Percentiles rank a stretch among this genome's conserved stretches.
These are phyloP conservation scores for Solanum peruvianum DNA, from an alignment of 257 asterid species.

Conservation along the genomic window DNA sequence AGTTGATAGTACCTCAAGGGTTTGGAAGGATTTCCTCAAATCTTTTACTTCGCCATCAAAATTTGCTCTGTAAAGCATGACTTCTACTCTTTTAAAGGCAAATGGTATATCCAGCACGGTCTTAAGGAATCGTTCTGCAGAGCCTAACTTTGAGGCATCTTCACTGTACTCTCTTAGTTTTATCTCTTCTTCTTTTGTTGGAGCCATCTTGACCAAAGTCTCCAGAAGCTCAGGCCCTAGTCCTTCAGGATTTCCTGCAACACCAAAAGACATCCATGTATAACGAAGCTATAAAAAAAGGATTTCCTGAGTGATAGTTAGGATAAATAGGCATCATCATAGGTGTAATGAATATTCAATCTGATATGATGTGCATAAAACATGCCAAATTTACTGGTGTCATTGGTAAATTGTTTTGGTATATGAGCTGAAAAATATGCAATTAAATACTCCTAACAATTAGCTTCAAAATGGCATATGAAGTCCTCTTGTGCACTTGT, in stretches of 20 bases:
- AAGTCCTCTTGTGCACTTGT: background rate
- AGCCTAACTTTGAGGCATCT: constrained; percentile 59
- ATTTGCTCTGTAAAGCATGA: constrained; percentile 90
- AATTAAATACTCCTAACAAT: background rate
- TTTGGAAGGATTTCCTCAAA: constrained; percentile 66
- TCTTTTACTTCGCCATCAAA: constrained; percentile 76
- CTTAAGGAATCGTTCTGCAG: constrained; percentile 93
- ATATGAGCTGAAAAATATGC: background rate
- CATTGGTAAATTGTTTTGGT: background rate
- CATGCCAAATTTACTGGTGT: background rate
- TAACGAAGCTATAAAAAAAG: background rate
- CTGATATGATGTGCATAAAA: background rate
- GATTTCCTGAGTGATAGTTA: background rate
- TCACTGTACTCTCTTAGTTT: constrained; percentile 66
- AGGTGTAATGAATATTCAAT: background rate
- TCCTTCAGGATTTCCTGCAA: constrained; percentile 84
- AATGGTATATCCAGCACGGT: constrained; percentile 76
- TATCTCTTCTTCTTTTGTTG: constrained; percentile 96
- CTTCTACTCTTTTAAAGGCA: constrained; percentile 89
- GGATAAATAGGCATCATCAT: background rate
- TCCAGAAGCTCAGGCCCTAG: constrained; percentile 90
- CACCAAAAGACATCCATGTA: background rate
- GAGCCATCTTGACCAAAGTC: constrained; percentile 96
- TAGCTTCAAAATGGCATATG: background rate
- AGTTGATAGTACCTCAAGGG: constrained; percentile 59